These are phyloP conservation scores for Phaeosphaeriaceae sp. DNA, from an alignment of 2,329 filamentous ascomycete genomes.

Conservation along the genomic window DNA sequence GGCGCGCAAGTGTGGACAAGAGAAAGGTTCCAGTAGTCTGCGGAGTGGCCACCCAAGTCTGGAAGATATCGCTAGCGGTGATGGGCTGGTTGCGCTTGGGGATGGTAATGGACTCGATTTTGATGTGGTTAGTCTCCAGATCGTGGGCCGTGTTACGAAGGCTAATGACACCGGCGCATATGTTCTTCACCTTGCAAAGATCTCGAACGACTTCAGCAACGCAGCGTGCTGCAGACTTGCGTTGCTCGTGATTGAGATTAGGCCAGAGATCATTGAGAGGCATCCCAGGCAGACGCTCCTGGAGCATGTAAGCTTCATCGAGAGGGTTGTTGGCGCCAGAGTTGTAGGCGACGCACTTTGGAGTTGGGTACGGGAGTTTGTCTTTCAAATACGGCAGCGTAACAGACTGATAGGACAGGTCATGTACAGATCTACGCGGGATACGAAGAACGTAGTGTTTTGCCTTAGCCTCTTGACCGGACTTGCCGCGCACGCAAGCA, in stretches of 20 bases:
- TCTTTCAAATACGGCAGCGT: neutral
- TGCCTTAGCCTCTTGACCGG: neutral
- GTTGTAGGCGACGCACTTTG: neutral
- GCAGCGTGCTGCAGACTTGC: constrained; percentile 3
- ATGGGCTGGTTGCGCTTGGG: neutral
- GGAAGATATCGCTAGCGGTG: neutral
- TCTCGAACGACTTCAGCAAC: constrained; percentile 2
- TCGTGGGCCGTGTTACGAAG: neutral
- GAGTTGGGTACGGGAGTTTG: neutral
- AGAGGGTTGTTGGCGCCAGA: constrained; percentile 5
- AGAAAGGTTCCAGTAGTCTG: constrained; percentile 7
- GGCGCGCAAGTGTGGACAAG: neutral
- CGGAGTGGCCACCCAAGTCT: neutral
- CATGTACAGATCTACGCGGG: neutral
- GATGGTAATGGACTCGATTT: neutral
- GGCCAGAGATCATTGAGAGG: constrained; percentile 4
- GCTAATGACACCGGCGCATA: constrained; percentile 2
- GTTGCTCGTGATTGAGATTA: constrained; percentile 12
- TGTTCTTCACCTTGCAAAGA: constrained; percentile 1
- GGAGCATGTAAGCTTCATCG: constrained; percentile 14
- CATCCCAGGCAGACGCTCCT: constrained; percentile 16
- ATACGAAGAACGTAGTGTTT: constrained; percentile 2
- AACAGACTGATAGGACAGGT: neutral
- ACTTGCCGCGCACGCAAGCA: neutral
- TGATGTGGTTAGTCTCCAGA: neutral